phyloP scores from a whole-genome alignment of 768 basidiomycete species.

The Auriscalpium orientale region DNA sequence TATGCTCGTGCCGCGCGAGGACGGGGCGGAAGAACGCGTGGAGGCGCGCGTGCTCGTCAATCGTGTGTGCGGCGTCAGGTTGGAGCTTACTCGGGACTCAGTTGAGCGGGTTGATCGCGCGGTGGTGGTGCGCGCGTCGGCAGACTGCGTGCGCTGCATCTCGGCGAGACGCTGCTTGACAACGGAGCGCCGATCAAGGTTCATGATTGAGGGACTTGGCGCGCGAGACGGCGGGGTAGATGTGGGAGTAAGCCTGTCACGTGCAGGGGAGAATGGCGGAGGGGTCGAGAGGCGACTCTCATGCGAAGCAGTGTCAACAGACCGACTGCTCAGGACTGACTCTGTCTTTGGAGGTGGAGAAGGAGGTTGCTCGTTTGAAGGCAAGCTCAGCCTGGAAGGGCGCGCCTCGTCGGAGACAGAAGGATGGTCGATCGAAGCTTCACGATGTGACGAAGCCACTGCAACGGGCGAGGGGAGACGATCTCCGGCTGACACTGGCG shows the following conservation, averaged over 20 bases:
- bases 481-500: slow-evolving; percentile 5
- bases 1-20: not conserved
- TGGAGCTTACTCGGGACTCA: too few relatives aligned
- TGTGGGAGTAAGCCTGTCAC: slow-evolving; percentile 10
- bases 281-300: slow-evolving; percentile 6
- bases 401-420: not conserved
- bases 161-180: slow-evolving; percentile 62
- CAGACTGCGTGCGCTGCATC: slow-evolving; percentile 30
- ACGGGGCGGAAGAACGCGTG: not conserved
- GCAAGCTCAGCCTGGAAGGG: not conserved
- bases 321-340: not conserved
- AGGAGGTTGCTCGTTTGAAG: slow-evolving; percentile 25
- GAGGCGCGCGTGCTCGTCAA: not conserved
- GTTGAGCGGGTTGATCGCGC: too few relatives aligned
- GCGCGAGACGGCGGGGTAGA: slow-evolving; percentile 23
- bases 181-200: slow-evolving; percentile 53
- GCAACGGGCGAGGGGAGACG: slow-evolving; percentile 7
- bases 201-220: slow-evolving; percentile 53
- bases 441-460: slow-evolving; percentile 7
- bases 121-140: not conserved
- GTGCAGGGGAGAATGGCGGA: slow-evolving; percentile 10
- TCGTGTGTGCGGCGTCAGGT: not conserved
- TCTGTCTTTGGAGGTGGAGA: slow-evolving; percentile 5
- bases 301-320: not conserved
- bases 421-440: not conserved